These are phyloP conservation scores for Aspergillus panamensis DNA, from an alignment of 495 filamentous ascomycete genomes.

Conservation along the genomic window DNA sequence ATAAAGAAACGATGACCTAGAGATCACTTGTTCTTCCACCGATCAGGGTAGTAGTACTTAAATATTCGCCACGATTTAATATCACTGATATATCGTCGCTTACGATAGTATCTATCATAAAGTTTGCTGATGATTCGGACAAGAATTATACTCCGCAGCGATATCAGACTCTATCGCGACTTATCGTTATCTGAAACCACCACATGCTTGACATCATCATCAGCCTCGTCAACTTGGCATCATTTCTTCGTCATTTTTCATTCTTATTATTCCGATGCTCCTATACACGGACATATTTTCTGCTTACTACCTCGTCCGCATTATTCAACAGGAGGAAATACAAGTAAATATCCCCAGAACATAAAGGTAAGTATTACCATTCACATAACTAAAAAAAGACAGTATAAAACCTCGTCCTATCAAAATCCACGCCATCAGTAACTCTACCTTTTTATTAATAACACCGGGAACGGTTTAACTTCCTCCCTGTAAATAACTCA, in stretches of 20 bases:
- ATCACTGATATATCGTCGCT: not conserved
- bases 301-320: too few species aligned
- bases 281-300: too few species aligned
- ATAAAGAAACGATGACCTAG: not conserved
- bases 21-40: not conserved
- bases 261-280: too few species aligned
- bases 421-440: too few species aligned
- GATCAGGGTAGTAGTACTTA: not conserved
- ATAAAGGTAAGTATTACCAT: too few species aligned
- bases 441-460: not conserved
- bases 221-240: slow-evolving; percentile 8
- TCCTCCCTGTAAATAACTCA: not conserved
- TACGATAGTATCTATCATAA: too few species aligned
- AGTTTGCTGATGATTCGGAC: too few species aligned
- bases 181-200: slow-evolving; percentile 3
- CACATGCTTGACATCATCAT: not conserved
- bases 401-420: too few species aligned
- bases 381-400: too few species aligned
- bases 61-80: not conserved
- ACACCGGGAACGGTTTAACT: not conserved
- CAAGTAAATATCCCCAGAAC: too few species aligned
- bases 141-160: not conserved
- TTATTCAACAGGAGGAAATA: too few species aligned
- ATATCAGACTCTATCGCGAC: not conserved
- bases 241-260: slow-evolving; percentile 1